Conservation (phyloP, 768 basidiomycete species). For the Clathrus columnatus region DNA sequence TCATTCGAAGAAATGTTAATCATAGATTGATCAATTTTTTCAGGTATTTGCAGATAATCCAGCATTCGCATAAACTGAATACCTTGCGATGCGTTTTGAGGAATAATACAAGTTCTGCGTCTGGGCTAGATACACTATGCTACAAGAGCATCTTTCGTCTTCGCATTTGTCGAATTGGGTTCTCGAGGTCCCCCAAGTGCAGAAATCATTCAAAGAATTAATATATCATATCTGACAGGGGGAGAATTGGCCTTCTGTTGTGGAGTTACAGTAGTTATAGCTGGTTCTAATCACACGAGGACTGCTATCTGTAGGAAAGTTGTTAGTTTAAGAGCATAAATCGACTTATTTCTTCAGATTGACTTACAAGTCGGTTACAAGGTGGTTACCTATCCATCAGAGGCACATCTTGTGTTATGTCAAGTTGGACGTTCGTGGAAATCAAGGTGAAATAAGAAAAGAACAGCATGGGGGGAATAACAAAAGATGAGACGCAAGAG, state of each 20-base stretch:
- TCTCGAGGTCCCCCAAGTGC: slow-evolving; percentile 33
- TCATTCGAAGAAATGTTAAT: slow-evolving; percentile 47
- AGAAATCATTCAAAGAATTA: slow-evolving; percentile 39
- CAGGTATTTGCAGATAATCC: slow-evolving; percentile 52
- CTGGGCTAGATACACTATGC: slow-evolving; percentile 68
- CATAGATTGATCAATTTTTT: slow-evolving; percentile 51
- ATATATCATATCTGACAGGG: slow-evolving; percentile 63
- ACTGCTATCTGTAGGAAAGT: no score
- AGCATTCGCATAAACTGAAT: slow-evolving; percentile 55
- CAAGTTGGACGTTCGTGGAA: no score
- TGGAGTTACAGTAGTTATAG: slow-evolving; percentile 60
- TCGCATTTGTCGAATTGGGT: slow-evolving; percentile 46
- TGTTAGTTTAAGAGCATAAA: no score
- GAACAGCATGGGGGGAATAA: no score
- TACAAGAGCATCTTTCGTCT: slow-evolving; percentile 65
- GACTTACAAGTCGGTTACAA: no score
- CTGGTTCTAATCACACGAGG: no score
- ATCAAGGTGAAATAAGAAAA: no score
- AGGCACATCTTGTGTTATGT: no score
- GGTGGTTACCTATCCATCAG: no score
- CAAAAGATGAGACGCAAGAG: no score
- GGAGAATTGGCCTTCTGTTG: slow-evolving; percentile 51
- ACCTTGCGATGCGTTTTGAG: slow-evolving; percentile 52
- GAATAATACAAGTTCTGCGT: slow-evolving; percentile 66
- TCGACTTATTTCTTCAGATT: no score